Evolutionary conservation across 106 monocot genomes (phyloP), one percentile per base, ranked within the genome.

Genomic region (Hemerocallis citrina): DNA sequence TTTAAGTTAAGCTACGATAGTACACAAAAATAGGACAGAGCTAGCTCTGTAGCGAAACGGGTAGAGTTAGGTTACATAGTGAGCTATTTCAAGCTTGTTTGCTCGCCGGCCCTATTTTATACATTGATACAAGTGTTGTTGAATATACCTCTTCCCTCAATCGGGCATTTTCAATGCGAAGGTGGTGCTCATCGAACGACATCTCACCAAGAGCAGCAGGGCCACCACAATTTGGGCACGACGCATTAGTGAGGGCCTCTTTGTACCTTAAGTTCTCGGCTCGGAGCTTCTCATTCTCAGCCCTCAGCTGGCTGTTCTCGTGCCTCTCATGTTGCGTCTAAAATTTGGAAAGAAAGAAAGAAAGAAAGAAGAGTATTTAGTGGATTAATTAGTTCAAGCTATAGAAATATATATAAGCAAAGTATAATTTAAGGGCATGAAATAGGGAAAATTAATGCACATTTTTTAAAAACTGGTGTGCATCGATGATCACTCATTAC

Each of bases 181-280:
- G 77, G 25, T 98, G 87, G 37, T 98, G 90, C 25, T 98, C 96
- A 35, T 98, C 91, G 59, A 88, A 87, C 42, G 91, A 91, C 96
- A 98, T 98, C 81, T 98, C 96, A 0, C 96, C 96, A 7, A 88
- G 73, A 17, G 91, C 65, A 5, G 96, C 77, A 2, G 91, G 91
- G 13, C 96, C 87, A 32, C 96, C 96, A 43, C 96, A 98, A 68
- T 84, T 98, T 14, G 86, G 87, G 74, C 96, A 98, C 0, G 96
- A 91, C 16, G 84, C 76, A 34, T 77, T 98, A 66, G 67, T 57
- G n/a, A 98, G 79, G 0, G 77, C 87, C 6, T 98, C 96, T 33
- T 91, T 91, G 66, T 84, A 91, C 48, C 91, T 51, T 47, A 91
- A 62, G 57, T 98, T 98, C 68, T 98, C 96, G 0, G 75, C 62